These are phyloP conservation scores for Candolleomyces eurysporus DNA, from an alignment of 768 basidiomycete species.

Conservation along the genomic window DNA sequence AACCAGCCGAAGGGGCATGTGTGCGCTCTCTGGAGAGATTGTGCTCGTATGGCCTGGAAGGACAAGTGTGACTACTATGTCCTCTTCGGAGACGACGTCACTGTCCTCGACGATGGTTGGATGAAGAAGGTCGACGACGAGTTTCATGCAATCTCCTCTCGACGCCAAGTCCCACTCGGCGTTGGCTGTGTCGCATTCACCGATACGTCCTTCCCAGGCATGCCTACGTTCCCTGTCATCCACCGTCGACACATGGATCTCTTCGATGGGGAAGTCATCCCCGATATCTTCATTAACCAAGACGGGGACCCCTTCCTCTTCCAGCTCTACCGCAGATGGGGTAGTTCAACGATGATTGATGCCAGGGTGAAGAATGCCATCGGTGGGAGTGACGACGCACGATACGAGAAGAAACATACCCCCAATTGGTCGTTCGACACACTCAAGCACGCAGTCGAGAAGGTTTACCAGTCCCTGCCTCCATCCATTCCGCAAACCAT, in stretches of 20 bases:
- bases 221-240: slow-evolving; percentile 61
- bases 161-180: slow-evolving; percentile 35
- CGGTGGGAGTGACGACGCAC: slow-evolving; percentile 43
- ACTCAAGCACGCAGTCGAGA: slow-evolving; percentile 38
- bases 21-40: slow-evolving; percentile 53
- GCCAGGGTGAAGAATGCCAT: slow-evolving; percentile 41
- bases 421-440: slow-evolving; percentile 48
- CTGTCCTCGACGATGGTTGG: slow-evolving; percentile 52
- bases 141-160: slow-evolving; percentile 34
- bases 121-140: slow-evolving; percentile 37
- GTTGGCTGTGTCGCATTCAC: slow-evolving; percentile 60
- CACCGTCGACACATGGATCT: slow-evolving; percentile 56
- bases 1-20: slow-evolving; percentile 43
- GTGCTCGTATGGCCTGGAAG: slow-evolving; percentile 45
- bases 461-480: slow-evolving; percentile 17
- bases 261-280: slow-evolving; percentile 49
- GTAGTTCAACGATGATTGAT: slow-evolving; percentile 44
- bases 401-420: slow-evolving; percentile 46
- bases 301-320: slow-evolving; percentile 59
- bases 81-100: slow-evolving; percentile 56
- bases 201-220: slow-evolving; percentile 52
- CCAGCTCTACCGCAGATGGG: slow-evolving; percentile 60
- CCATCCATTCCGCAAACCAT: slow-evolving; percentile 28
- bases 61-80: slow-evolving; percentile 50
- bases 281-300: slow-evolving; percentile 54